Evolutionary conservation across 1,139 yeast genomes (phyloP).

Genomic region (Suhomyces atakaporum): DNA sequence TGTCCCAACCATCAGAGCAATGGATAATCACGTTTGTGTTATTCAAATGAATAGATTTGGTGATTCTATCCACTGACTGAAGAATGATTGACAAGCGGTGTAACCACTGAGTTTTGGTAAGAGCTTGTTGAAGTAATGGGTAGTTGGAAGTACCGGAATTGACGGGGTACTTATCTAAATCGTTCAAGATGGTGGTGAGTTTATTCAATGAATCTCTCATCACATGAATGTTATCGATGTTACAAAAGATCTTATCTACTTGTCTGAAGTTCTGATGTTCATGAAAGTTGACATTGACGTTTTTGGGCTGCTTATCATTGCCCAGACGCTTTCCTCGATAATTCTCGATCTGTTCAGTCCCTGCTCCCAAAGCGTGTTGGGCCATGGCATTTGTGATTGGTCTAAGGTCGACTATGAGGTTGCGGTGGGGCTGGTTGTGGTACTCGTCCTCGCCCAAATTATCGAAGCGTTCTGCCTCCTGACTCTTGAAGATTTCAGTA

Average conservation of each 20-base stretch:
- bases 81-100: conserved; percentile 68
- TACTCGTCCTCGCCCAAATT: conserved; percentile 22
- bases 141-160: conserved; percentile 20
- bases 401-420: conserved; percentile 84
- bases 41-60: conserved; percentile 77
- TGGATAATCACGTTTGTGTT: conserved; percentile 84
- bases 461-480: conserved; percentile 33
- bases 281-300: conserved; percentile 10
- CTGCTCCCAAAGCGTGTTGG: conserved; percentile 95
- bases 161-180: conserved; percentile 59
- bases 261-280: conserved; percentile 17
- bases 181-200: conserved; percentile 62
- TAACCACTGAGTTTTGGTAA: conserved; percentile 79
- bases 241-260: conserved; percentile 71
- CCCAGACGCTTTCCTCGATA: conserved; percentile 47
- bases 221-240: conserved; percentile 93
- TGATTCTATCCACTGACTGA: conserved; percentile 75
- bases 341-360: conserved; percentile 89
- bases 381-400: conserved; percentile 96
- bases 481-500: conserved; percentile 64
- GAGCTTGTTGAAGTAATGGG: conserved; percentile 40
- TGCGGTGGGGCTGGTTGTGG: conserved; percentile 51
- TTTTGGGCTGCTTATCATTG: conserved; percentile 12
- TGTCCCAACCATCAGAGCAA: conserved; percentile 98
- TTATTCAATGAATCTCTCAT: conserved; percentile 82